Percentiles rank a stretch among this genome's conserved stretches.
These are phyloP conservation scores for Phytophthora uliginosa DNA, from an alignment of 352 stramenopile species.

Conservation along the genomic window DNA sequence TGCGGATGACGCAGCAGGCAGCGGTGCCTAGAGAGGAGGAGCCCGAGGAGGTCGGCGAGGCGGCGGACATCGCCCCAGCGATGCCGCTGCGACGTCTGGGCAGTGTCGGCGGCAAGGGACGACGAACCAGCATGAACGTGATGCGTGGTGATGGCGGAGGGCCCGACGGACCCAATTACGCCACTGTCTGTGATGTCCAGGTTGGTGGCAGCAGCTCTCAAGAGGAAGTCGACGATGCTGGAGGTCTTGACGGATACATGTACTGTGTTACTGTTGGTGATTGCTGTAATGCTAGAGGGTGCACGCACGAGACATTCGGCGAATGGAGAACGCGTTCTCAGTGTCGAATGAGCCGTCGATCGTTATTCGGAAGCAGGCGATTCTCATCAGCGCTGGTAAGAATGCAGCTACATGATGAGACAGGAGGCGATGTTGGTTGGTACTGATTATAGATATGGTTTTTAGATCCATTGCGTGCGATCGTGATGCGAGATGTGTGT, in stretches of 20 bases:
- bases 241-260: background rate
- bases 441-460: constrained; percentile 9
- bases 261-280: constrained; percentile 1
- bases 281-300: constrained; percentile 49
- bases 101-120: constrained; percentile 29
- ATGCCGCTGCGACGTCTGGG: constrained; percentile 29
- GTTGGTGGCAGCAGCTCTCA: constrained; percentile 14
- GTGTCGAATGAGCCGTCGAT: constrained; percentile 83
- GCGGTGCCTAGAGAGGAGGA: constrained; percentile 37
- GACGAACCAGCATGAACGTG: constrained; percentile 29
- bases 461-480: constrained; percentile 72
- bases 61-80: constrained; percentile 6
- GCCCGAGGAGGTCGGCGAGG: constrained; percentile 23
- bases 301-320: constrained; percentile 80
- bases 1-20: constrained; percentile 67
- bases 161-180: constrained; percentile 33
- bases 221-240: background rate
- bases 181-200: constrained; percentile 55
- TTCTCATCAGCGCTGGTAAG: constrained; percentile 79
- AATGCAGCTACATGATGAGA: background rate
- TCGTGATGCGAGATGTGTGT: constrained; percentile 79
- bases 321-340: constrained; percentile 80
- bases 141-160: constrained; percentile 34
- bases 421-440: background rate
- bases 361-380: constrained; percentile 80